Conservation (phyloP, 2,329 filamentous ascomycete genomes). For the Coniosporium uncinatum region DNA sequence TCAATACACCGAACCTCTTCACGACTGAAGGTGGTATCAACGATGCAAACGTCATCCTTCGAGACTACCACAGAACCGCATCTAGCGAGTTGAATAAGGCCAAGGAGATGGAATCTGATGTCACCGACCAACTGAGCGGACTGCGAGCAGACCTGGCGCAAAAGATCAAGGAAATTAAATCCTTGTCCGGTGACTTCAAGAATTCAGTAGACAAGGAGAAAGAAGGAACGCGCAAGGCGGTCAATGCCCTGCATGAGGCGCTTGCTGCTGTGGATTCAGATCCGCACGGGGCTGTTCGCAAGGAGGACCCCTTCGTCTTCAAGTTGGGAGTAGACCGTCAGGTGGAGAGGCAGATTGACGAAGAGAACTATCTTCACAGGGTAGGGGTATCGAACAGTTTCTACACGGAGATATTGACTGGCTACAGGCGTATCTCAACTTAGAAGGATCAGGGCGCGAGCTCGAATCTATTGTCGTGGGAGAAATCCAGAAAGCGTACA, state of each 20-base stretch:
- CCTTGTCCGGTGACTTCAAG: constrained; percentile 90
- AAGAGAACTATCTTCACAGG: constrained; percentile 95
- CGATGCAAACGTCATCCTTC: constrained; percentile 77
- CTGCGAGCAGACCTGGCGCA: constrained; percentile 84
- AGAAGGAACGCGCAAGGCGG: constrained; percentile 73
- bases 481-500: constrained; percentile 98
- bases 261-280: constrained; percentile 78
- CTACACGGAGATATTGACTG: not conserved
- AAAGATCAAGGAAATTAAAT: constrained; percentile 99
- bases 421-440: constrained; percentile 79
- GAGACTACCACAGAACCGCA: constrained; percentile 76
- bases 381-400: constrained; percentile 40
- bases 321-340: constrained; percentile 83
- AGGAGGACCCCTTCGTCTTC: constrained; percentile 88
- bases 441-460: constrained; percentile 91
- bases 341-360: constrained; percentile 87
- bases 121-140: constrained; percentile 81
- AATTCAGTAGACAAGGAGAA: constrained; percentile 96
- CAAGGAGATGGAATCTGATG: constrained; percentile 84
- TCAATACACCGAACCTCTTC: constrained; percentile 68
- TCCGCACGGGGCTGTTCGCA: constrained; percentile 68
- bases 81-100: constrained; percentile 83
- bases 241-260: constrained; percentile 76
- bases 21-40: constrained; percentile 78
- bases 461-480: constrained; percentile 95